These are phyloP conservation scores for Euphorbia peplus DNA, from an alignment of 345 rosid genomes.

Conservation along the genomic window DNA sequence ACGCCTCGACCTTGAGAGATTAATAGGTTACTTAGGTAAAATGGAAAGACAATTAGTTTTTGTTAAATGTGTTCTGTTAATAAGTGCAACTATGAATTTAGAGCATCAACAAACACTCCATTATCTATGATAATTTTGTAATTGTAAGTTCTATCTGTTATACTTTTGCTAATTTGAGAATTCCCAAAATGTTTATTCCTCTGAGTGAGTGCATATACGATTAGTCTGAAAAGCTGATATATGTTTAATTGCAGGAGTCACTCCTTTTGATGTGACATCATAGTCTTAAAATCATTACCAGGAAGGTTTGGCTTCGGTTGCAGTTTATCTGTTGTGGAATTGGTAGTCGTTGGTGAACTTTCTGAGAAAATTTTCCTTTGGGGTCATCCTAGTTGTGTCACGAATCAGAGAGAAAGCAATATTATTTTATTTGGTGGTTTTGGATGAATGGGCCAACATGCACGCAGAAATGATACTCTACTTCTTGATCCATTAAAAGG, in stretches of 20 bases:
- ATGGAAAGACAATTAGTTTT: no score
- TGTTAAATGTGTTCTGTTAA: no score
- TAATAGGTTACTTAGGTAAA: no score
- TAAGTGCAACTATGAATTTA: no score
- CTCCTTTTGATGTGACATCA: conserved; percentile 54
- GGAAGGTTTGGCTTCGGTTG: conserved; percentile 40
- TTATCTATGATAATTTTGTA: no score
- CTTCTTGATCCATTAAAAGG: conserved; percentile 60
- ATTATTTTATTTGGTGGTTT: conserved; percentile 84
- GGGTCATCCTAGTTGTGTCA: conserved; percentile 75
- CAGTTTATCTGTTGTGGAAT: conserved; percentile 35
- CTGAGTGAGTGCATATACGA: conserved; percentile 4
- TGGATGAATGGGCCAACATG: conserved; percentile 90
- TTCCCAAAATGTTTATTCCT: background rate
- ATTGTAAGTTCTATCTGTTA: background rate
- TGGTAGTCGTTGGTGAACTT: conserved; percentile 51
- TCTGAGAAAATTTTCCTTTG: conserved; percentile 79
- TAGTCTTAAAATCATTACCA: conserved; percentile 73
- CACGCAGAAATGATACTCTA: conserved; percentile 67
- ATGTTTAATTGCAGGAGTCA: conserved; percentile 61
- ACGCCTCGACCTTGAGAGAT: no score
- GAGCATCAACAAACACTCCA: no score
- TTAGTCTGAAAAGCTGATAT: conserved; percentile 30
- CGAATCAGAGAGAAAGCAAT: conserved; percentile 26
- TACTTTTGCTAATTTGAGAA: background rate